Base-by-base conservation (phyloP, 495 filamentous ascomycete species). In the Hypoxylon trugodes region DNA sequence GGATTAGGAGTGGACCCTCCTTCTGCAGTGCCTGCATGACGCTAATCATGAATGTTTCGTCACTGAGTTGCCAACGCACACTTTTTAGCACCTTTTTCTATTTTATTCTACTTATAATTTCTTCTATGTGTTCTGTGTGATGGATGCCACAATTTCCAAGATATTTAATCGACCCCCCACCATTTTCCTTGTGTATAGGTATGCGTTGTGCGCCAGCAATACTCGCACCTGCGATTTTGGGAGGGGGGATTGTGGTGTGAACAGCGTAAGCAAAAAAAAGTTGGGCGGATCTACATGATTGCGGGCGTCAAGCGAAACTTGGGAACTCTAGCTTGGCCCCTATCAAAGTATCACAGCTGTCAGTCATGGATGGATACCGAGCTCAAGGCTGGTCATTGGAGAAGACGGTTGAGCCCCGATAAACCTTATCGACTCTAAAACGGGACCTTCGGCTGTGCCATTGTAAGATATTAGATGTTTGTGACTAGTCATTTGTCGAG, bases 61-160 rank as follows among this genome's bases (percentile, higher is more conserved):
- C 58, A 61, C 53, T 22, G 53, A 67, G 52, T 40, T 67, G 58
- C 64, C 64, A 67, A 61, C 64, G 58, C 64, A 67, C 41, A 66
- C 42, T 19, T 48, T 26, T 16, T 32, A 21, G 13, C n/a, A n/a
- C n/a, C n/a, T n/a, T 51, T 49, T 48, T 59, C 13, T 48, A 16
- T 25, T 46, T 30, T 25, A 12, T 52, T 25, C 47, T 57, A 15
- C 10, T 56, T 21, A 32, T 19, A 24, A 6, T 57, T 57, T 55
- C 22, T 9, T 18, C 16, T 49, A 32, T 52, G 16, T 32, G 42
- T 46, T 18, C 33, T 46, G 21, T 52, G 21, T 13, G 57, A 36
- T 57, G 40, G 26, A 58, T 51, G 43, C 19, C 28, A 19, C 16
- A 48, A 32, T 30, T 49, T 45, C 16, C 36, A 9, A 26, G 8